Evolutionary conservation across 1,284 basidiomycete species (phyloP).

Genomic region (Trichosporon sp.): DNA sequence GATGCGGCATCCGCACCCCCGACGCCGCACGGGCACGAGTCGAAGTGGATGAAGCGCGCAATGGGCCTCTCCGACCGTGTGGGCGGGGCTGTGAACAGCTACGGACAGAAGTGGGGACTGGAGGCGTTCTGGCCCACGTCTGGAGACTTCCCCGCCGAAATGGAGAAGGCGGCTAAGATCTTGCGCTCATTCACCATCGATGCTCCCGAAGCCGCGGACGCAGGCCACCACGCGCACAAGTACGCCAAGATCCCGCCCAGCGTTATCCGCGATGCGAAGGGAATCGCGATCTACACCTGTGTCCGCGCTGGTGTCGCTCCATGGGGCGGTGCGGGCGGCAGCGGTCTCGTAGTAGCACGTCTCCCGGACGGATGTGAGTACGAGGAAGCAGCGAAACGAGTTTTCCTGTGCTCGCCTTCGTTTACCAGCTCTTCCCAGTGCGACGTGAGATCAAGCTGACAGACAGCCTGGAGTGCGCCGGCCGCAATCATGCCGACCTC

Average conservation of each 20-base stretch:
- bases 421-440: neutral
- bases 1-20: neutral
- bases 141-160: constrained; percentile 45
- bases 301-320: neutral
- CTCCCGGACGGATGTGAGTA: neutral
- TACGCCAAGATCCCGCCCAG: constrained; percentile 2
- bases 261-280: neutral
- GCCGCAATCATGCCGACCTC: constrained; percentile 5
- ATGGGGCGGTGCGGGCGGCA: neutral
- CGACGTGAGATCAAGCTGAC: neutral
- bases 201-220: neutral
- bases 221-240: neutral
- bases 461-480: neutral
- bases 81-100: constrained; percentile 4
- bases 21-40: neutral
- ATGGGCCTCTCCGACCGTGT: constrained; percentile 3
- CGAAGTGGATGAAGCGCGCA: neutral
- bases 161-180: constrained; percentile 49
- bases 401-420: no score
- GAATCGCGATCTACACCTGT: constrained; percentile 5
- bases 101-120: neutral
- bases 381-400: no score
- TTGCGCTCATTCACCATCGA: constrained; percentile 30
- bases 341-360: neutral
- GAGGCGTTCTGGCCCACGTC: constrained; percentile 9